Percentiles rank a stretch among this genome's conserved stretches.
Evolutionary conservation across 257 asterid genomes (phyloP).

Genomic region (Jacaranda mimosifolia): DNA sequence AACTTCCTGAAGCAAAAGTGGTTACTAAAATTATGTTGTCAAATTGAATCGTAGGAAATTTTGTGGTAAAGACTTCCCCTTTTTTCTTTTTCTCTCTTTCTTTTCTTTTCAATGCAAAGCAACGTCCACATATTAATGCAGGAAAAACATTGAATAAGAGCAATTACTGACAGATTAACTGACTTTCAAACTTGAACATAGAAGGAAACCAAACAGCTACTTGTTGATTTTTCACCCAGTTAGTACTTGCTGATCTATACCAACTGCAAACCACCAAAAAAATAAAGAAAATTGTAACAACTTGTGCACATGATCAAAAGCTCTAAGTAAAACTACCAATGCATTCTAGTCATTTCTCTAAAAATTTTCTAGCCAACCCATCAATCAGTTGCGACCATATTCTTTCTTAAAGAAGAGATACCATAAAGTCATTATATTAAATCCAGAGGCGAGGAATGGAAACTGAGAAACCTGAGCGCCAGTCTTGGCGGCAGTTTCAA

Average conservation of each 20-base stretch:
- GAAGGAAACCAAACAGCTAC: not conserved
- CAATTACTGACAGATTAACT: not conserved
- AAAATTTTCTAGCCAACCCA: not conserved
- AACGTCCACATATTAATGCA: not conserved
- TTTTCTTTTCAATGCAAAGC: not conserved
- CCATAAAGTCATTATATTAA: not conserved
- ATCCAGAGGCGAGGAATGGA: not conserved
- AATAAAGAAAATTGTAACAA: no score
- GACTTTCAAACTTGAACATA: not conserved
- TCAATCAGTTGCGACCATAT: slow-evolving; percentile 14
- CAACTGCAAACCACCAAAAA: no score
- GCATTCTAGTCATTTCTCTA: slow-evolving; percentile 7
- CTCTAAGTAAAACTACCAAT: no score
- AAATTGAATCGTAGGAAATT: no score
- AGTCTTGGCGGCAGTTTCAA: slow-evolving; percentile 81
- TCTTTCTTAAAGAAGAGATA: not conserved
- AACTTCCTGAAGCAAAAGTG: no score
- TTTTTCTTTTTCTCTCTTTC: not conserved
- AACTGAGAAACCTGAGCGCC: slow-evolving; percentile 83
- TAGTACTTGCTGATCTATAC: not conserved
- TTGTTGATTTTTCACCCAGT: not conserved
- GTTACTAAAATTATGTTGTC: no score
- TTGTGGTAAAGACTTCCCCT: no score
- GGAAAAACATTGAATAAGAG: not conserved
- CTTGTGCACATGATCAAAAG: no score